phyloP scores from a whole-genome alignment of 257 asterid genomes.

The Cruciata laevipes region DNA sequence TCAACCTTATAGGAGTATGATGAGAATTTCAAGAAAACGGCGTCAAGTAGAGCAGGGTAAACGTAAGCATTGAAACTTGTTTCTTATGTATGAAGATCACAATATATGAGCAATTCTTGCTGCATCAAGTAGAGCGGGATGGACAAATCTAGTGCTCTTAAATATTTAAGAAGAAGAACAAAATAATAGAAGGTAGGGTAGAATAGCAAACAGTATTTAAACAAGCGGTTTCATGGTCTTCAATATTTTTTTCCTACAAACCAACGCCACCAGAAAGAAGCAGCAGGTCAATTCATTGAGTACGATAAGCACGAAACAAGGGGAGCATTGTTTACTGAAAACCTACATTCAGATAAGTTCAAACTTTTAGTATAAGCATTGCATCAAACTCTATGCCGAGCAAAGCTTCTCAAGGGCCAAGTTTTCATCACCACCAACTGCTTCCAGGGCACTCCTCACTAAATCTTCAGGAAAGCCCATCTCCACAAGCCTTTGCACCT shows the following conservation, averaged over 20 bases:
- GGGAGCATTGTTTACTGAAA: not conserved
- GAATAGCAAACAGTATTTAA: no score
- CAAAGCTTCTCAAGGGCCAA: slow-evolving; percentile 96
- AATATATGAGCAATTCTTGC: no score
- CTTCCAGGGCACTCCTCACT: slow-evolving; percentile 61
- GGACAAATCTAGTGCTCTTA: no score
- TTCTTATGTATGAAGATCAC: no score
- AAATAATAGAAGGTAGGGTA: no score
- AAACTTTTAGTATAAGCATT: slow-evolving; percentile 1
- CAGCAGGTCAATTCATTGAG: not conserved
- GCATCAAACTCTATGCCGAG: slow-evolving; percentile 35
- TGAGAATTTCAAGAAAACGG: no score
- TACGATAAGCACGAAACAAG: not conserved
- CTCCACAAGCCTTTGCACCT: slow-evolving; percentile 90
- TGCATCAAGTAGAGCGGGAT: no score
- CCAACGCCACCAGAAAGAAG: not conserved
- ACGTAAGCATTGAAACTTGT: no score
- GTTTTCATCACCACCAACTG: slow-evolving; percentile 87
- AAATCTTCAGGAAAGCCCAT: slow-evolving; percentile 85
- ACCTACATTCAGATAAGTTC: slow-evolving; percentile 1
- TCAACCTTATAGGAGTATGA: no score
- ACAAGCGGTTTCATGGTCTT: not conserved
- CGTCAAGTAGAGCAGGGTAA: no score
- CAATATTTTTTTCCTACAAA: not conserved
- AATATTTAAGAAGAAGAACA: no score